Percentiles rank a stretch among this genome's conserved stretches.
These are phyloP conservation scores for Pyrus bretschneideri DNA, from an alignment of 306 rosid species.

Conservation along the genomic window DNA sequence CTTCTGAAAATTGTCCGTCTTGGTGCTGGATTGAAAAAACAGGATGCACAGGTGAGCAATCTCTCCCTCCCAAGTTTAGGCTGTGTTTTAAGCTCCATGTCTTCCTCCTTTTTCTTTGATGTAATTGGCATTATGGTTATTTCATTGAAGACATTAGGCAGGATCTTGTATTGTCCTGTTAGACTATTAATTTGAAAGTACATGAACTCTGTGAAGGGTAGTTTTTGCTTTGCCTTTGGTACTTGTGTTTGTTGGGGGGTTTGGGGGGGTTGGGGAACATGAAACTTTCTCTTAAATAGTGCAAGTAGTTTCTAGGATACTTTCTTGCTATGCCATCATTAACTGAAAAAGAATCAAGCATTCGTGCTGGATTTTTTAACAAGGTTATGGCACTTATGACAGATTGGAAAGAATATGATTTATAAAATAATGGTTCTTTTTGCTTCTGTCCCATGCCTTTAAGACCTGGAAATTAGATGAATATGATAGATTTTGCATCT, in stretches of 20 bases:
- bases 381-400: neutral
- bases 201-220: neutral
- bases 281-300: neutral
- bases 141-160: neutral
- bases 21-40: slow-evolving; percentile 63
- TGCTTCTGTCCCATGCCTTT: neutral
- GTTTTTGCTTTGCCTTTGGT: neutral
- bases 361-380: neutral
- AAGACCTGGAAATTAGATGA: neutral
- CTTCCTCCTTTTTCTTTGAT: neutral
- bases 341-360: neutral
- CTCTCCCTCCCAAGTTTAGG: neutral
- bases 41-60: slow-evolving; percentile 43
- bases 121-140: neutral
- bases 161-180: neutral
- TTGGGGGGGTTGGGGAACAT: too few relatives aligned
- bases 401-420: neutral
- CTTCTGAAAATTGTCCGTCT: slow-evolving; percentile 50
- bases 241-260: neutral
- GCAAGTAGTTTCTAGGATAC: neutral
- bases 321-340: neutral
- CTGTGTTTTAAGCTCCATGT: neutral
- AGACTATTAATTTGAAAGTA: neutral
- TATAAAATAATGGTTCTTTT: neutral
- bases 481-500: neutral